A percentile compares a stretch with the other conserved stretches of the same genome.
Evolutionary conservation across 768 basidiomycete species (phyloP).

Genomic region (Hebeloma cylindrosporum): DNA sequence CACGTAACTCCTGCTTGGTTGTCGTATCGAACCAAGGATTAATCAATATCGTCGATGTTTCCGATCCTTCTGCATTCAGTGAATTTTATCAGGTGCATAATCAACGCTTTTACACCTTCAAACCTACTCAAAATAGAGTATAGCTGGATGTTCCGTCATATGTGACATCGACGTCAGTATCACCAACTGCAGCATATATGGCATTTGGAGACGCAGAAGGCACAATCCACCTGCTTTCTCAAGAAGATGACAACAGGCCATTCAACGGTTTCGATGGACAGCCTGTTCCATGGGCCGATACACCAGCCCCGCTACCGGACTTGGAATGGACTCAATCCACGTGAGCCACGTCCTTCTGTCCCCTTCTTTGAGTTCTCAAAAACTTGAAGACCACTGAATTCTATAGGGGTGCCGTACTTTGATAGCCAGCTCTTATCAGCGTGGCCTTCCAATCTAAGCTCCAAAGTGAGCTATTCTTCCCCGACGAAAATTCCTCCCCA

Average conservation of each 20-base stretch:
- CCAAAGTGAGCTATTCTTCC: conserved; percentile 56
- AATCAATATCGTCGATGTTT: conserved; percentile 81
- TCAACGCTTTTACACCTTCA: neutral
- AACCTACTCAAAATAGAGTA: conserved; percentile 9
- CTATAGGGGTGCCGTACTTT: conserved; percentile 88
- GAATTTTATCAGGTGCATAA: conserved; percentile 78
- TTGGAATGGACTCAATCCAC: conserved; percentile 84
- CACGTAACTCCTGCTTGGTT: conserved; percentile 68
- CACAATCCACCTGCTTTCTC: conserved; percentile 76
- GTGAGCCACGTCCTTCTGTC: conserved; percentile 42
- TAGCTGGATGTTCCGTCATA: conserved; percentile 75
- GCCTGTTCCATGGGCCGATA: conserved; percentile 82
- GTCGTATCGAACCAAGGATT: conserved; percentile 80
- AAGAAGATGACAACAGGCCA: conserved; percentile 65
- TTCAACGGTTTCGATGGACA: conserved; percentile 92
- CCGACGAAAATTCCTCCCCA: conserved; percentile 78
- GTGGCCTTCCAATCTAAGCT: conserved; percentile 49
- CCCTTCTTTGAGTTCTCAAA: neutral
- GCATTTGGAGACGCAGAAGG: conserved; percentile 92
- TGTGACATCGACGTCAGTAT: conserved; percentile 77
- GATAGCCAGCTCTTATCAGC: conserved; percentile 71
- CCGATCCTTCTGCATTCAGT: conserved; percentile 61
- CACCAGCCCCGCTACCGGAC: conserved; percentile 62
- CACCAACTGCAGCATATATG: conserved; percentile 86
- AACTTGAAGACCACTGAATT: conserved; percentile 71